A percentile compares a stretch with the other conserved stretches of the same genome.
phyloP scores from a whole-genome alignment of 371 early-diverging fungal species.

The Choanephora cucurbitarum region DNA sequence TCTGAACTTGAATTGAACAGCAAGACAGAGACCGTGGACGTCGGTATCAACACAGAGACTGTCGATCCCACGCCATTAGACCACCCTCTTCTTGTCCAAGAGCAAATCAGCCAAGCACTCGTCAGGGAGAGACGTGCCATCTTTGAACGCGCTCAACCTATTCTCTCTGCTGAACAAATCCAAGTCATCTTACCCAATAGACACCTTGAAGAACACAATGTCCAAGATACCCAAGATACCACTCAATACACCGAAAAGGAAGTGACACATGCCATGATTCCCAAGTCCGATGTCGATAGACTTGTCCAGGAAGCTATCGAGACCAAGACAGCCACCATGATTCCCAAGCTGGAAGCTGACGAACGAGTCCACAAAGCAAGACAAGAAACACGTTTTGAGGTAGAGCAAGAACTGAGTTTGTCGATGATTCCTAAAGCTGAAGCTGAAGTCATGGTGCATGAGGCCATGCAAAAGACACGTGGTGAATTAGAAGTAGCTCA shows the following conservation, averaged over 20 bases:
- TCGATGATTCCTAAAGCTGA: conserved; percentile 6
- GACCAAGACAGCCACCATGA: conserved; percentile 6
- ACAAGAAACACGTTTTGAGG: conserved; percentile 1
- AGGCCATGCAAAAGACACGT: conserved; percentile 2
- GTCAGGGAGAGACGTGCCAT: conserved; percentile 17
- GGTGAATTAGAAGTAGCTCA: conserved; percentile 1
- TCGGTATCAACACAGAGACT: conserved; percentile 29
- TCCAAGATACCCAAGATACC: not conserved
- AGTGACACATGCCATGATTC: conserved; percentile 7
- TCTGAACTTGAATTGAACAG: conserved; percentile 24
- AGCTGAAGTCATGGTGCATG: conserved; percentile 5
- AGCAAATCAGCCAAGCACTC: conserved; percentile 10
- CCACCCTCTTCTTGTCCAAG: conserved; percentile 5
- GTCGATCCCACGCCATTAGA: conserved; percentile 2
- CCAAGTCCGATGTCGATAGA: conserved; percentile 16
- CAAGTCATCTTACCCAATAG: conserved; percentile 10
- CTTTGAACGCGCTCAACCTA: conserved; percentile 12
- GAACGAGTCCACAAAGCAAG: not conserved
- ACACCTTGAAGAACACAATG: not conserved
- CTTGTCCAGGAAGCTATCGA: conserved; percentile 13
- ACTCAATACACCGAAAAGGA: not conserved
- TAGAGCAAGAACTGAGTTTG: conserved; percentile 4
- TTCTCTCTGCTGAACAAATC: conserved; percentile 22
- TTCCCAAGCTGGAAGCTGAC: conserved; percentile 10
- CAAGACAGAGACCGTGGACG: conserved; percentile 18